Evolutionary conservation across 2,329 filamentous ascomycete genomes (phyloP), one percentile per base, ranked within the genome.

Genomic region (Fusarium sp.): DNA sequence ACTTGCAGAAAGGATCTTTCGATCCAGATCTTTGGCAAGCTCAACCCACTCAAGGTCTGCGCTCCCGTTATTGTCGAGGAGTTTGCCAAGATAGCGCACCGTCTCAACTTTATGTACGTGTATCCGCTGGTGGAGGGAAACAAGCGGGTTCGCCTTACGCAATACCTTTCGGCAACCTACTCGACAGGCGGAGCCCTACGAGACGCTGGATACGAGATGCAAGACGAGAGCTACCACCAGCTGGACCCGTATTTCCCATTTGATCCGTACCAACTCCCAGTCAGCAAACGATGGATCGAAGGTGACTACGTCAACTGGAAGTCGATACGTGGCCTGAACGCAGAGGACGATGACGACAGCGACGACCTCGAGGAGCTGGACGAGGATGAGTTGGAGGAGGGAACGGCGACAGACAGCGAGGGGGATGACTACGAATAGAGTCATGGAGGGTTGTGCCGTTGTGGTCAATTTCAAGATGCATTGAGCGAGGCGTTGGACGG

Each of bases 171-270:
- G 3, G 86, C 87, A 10, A 88, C 87, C 38, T 89, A 89, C 73
- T 86, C 88, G 20, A 88, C 85, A 13, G 88, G 89, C 64, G 87
- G 87, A 13, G 87, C 85, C 1, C 84, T 89, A 37, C 87, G 87
- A 70, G 90, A 90, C 75, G 80, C 83, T 13, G 83, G 83, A 4
- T 81, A 81, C 61, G 83, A 84, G 42, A 81, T 84, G 16, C 89
- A 91, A 63, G 93, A 93, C 67, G 94, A 98, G 75, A 91, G 92
- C 71, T 93, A 91, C 78, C 92, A 96, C 78, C 93, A 98, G 82
- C 88, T 99, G 2, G 95, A 98, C 76, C 93, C 95, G 0, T 98
- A 97, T 82, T 99, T 98, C 79, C 96, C 96, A 0, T 99, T 99
- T 79, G 96, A 99, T 80, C 97, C 97, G 3, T 99, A 98, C 82